Percentiles rank a stretch among this genome's conserved stretches.
These are phyloP conservation scores for Penstemon davidsonii DNA, from an alignment of 257 asterid genomes.

Conservation along the genomic window DNA sequence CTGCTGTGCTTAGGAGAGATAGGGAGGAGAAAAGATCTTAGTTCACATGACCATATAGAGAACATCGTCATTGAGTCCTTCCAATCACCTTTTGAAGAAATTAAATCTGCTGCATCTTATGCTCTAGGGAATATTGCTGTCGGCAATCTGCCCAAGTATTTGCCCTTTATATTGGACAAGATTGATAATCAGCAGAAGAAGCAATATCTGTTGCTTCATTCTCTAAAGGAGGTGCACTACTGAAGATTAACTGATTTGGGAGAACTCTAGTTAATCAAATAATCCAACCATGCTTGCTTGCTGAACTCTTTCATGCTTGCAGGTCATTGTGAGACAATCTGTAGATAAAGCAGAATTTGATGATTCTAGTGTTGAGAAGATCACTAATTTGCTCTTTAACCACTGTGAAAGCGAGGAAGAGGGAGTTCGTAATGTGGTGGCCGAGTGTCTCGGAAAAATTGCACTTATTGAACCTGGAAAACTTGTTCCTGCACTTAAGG, in stretches of 20 bases:
- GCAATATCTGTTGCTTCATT: slow-evolving; percentile 93
- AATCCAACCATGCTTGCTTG: slow-evolving; percentile 9
- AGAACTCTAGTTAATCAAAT: slow-evolving; percentile 11
- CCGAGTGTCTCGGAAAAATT: slow-evolving; percentile 97
- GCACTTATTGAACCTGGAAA: slow-evolving; percentile 95
- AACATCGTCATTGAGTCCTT: slow-evolving; percentile 89
- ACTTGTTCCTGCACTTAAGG: slow-evolving; percentile 98
- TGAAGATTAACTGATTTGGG: slow-evolving; percentile 21
- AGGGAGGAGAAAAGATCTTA: slow-evolving; percentile 96
- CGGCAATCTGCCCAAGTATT: slow-evolving; percentile 86
- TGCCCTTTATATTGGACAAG: slow-evolving; percentile 92
- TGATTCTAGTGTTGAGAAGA: slow-evolving; percentile 89
- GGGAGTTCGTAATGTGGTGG: slow-evolving; percentile 99
- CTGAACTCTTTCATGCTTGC: slow-evolving; percentile 30
- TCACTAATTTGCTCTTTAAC: slow-evolving; percentile 82
- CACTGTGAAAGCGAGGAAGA: slow-evolving; percentile 99
- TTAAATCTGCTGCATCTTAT: slow-evolving; percentile 98
- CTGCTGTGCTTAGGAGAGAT: slow-evolving; percentile 96
- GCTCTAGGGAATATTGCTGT: slow-evolving; percentile 99
- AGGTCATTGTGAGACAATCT: slow-evolving; percentile 98
- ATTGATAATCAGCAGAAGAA: slow-evolving; percentile 99
- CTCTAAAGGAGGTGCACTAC: slow-evolving; percentile 79
- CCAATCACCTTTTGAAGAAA: slow-evolving; percentile 98
- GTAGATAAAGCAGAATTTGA: slow-evolving; percentile 98
- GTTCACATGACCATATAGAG: slow-evolving; percentile 85